Evolutionary conservation across 805 yeast genomes (phyloP).

Genomic region (Candida sphagnicola): DNA sequence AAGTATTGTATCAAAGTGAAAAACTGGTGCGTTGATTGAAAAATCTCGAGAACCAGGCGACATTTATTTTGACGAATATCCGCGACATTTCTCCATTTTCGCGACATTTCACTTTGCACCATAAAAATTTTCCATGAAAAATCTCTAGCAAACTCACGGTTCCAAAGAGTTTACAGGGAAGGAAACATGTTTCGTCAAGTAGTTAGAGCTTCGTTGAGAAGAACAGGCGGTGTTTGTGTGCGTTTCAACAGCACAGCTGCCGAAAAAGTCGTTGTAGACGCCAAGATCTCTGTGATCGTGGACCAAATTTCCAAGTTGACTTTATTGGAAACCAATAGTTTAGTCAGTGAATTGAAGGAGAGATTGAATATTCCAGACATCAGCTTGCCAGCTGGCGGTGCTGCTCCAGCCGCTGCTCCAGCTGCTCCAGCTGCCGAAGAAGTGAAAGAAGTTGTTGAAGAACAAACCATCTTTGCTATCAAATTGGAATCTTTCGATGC

Average conservation of each 20-base stretch:
- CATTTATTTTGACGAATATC: background rate
- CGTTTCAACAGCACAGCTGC: slow-evolving; percentile 46
- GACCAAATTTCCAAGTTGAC: slow-evolving; percentile 87
- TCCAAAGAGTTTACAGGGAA: background rate
- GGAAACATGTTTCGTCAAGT: slow-evolving; percentile 30
- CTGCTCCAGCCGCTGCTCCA: slow-evolving; percentile 53
- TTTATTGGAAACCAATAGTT: slow-evolving; percentile 86
- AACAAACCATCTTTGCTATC: slow-evolving; percentile 87
- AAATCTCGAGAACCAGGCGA: no score
- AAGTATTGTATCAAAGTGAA: no score
- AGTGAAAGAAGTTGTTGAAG: slow-evolving; percentile 75
- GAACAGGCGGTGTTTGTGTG: slow-evolving; percentile 18
- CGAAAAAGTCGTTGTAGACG: slow-evolving; percentile 59
- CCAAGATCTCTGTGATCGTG: slow-evolving; percentile 84
- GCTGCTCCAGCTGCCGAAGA: slow-evolving; percentile 73
- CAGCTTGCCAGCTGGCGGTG: slow-evolving; percentile 70
- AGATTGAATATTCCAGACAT: slow-evolving; percentile 93
- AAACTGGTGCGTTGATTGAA: no score
- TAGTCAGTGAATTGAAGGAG: slow-evolving; percentile 74
- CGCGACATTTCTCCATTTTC: background rate
- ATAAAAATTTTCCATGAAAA: slow-evolving; percentile 5
- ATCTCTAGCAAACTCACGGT: background rate
- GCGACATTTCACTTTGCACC: no score
- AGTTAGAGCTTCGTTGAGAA: slow-evolving; percentile 35
- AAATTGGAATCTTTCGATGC: slow-evolving; percentile 94